Conservation (phyloP, 805 yeast species). For the Kluyveromyces aestuarii region DNA sequence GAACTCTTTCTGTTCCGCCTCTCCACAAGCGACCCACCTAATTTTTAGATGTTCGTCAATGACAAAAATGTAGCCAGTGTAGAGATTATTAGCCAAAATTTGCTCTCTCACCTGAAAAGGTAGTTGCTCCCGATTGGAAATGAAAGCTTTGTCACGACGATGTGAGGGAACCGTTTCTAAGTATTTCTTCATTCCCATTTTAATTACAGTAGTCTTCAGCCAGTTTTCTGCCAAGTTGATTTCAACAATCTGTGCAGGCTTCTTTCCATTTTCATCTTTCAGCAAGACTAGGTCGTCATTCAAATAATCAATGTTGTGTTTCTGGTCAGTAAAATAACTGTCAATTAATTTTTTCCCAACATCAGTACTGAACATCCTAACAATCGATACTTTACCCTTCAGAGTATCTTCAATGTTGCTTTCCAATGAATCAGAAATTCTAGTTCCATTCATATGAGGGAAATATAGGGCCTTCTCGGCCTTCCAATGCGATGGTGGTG, state of each 20-base stretch:
- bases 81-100: constrained; percentile 60
- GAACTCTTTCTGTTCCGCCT: constrained; percentile 58
- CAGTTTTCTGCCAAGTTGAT: constrained; percentile 66
- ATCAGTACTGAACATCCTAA: constrained; percentile 26
- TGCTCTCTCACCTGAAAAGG: constrained; percentile 48
- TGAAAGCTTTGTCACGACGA: constrained; percentile 50
- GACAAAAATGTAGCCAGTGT: constrained; percentile 75
- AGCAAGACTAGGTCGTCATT: constrained; percentile 9
- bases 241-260: constrained; percentile 53
- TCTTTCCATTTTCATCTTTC: constrained; percentile 2
- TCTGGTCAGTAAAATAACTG: constrained; percentile 44
- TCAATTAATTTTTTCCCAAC: constrained; percentile 62
- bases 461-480: constrained; percentile 66
- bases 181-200: constrained; percentile 39
- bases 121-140: constrained; percentile 53
- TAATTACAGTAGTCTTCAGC: constrained; percentile 57
- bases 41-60: constrained; percentile 67
- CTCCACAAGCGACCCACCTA: constrained; percentile 90
- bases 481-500: constrained; percentile 76
- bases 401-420: constrained; percentile 21
- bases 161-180: constrained; percentile 36
- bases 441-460: constrained; percentile 64
- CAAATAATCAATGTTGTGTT: constrained; percentile 8
- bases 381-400: constrained; percentile 23
- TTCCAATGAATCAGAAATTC: constrained; percentile 32